A percentile compares a stretch with the other conserved stretches of the same genome.
Conservation (phyloP, 2,329 filamentous ascomycete genomes). For the Diaporthe batatas region DNA sequence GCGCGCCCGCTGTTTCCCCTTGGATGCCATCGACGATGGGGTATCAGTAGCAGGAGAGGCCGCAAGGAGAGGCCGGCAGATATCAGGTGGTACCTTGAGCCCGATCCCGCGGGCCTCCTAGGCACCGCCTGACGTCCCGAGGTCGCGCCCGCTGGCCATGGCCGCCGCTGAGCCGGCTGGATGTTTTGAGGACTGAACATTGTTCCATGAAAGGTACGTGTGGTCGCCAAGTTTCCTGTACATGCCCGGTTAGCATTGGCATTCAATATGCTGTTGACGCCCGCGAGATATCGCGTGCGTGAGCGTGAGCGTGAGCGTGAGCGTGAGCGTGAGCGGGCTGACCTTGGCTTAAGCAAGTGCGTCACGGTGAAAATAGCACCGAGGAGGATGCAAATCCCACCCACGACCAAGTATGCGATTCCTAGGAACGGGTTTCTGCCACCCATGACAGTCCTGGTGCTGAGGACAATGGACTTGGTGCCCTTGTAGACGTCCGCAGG, state of each 20-base stretch:
- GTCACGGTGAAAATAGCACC: conserved; percentile 90
- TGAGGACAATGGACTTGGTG: conserved; percentile 90
- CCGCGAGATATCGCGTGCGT: conserved; percentile 1
- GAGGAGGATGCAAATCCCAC: conserved; percentile 90
- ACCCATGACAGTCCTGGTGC: conserved; percentile 91
- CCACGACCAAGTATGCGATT: conserved; percentile 95
- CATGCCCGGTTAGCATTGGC: conserved; percentile 36
- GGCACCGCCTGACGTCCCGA: conserved; percentile 50
- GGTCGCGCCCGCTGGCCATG: conserved; percentile 69
- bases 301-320: conserved; percentile 39
- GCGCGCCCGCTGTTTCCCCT: conserved; percentile 23
- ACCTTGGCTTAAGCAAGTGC: conserved; percentile 92
- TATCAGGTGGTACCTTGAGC: conserved; percentile 33
- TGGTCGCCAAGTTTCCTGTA: conserved; percentile 95
- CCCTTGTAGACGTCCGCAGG: conserved; percentile 83
- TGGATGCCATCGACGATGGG: not conserved
- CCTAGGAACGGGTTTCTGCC: conserved; percentile 96
- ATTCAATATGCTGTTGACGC: not conserved
- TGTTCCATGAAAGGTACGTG: conserved; percentile 97
- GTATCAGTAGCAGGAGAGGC: conserved; percentile 22
- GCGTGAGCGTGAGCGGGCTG: conserved; percentile 51
- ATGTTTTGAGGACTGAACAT: conserved; percentile 61
- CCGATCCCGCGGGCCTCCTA: conserved; percentile 39
- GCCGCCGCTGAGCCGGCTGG: conserved; percentile 57
- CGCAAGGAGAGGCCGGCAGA: conserved; percentile 37